These are phyloP conservation scores for Psophocarpus tetragonolobus DNA, from an alignment of 306 rosid species.

Conservation along the genomic window DNA sequence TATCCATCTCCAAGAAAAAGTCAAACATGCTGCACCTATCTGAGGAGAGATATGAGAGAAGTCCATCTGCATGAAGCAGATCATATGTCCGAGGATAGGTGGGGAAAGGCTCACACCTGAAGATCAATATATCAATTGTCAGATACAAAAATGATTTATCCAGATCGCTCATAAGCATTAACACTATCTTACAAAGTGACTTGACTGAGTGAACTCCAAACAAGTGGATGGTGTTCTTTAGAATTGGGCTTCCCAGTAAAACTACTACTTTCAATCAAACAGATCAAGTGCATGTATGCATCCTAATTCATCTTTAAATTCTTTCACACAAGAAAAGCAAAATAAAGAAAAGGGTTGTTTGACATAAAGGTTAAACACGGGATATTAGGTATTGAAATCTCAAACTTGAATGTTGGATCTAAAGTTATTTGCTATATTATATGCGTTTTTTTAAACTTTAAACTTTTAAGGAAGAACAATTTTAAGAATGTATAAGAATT, in stretches of 20 bases:
- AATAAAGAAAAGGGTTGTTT: slow-evolving; percentile 7
- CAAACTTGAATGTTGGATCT: not conserved
- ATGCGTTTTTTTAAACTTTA: not conserved
- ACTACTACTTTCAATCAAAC: slow-evolving; percentile 12
- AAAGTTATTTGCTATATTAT: not conserved
- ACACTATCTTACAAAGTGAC: slow-evolving; percentile 7
- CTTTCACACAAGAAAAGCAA: slow-evolving; percentile 26
- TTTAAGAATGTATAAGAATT: not conserved
- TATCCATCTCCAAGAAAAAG: slow-evolving; percentile 91
- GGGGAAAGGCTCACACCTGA: slow-evolving; percentile 98
- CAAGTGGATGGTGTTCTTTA: not conserved
- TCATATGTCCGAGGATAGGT: slow-evolving; percentile 97
- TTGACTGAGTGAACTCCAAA: not conserved
- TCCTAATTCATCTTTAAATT: slow-evolving; percentile 21
- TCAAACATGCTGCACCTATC: slow-evolving; percentile 80
- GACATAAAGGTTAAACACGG: not conserved
- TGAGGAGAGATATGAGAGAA: slow-evolving; percentile 66
- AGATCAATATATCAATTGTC: slow-evolving; percentile 38
- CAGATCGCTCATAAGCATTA: slow-evolving; percentile 3
- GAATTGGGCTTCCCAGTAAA: slow-evolving; percentile 26
- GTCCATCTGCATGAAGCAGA: slow-evolving; percentile 86
- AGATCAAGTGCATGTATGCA: slow-evolving; percentile 13
- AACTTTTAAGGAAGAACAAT: not conserved
- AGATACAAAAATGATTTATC: slow-evolving; percentile 29
- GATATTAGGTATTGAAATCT: slow-evolving; percentile 27